Conservation (phyloP, 2,329 filamentous ascomycete species). For the Teratosphaeria viscida region DNA sequence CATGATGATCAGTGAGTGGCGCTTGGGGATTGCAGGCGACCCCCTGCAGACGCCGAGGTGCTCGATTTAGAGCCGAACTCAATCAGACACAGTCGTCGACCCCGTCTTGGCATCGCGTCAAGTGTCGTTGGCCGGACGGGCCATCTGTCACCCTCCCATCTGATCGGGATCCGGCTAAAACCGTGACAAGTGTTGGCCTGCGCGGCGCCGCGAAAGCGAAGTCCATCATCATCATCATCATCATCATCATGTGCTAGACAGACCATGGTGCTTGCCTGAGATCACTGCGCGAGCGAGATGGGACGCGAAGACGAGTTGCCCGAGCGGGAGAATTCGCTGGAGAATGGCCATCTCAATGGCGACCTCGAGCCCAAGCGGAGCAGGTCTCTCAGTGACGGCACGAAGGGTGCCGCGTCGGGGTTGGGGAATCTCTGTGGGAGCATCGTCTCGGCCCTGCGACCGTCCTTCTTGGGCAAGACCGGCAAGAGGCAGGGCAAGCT, state of each 20-base stretch:
- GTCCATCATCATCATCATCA: neutral
- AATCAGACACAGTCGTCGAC: neutral
- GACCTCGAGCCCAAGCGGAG: neutral
- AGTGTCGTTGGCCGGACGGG: neutral
- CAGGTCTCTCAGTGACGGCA: neutral
- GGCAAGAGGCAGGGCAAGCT: slow-evolving; percentile 14
- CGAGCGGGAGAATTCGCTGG: slow-evolving; percentile 1
- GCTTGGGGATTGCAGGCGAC: neutral
- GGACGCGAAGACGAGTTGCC: neutral
- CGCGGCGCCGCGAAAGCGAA: neutral
- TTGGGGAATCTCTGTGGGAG: neutral
- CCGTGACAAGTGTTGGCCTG: neutral
- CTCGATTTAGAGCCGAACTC: neutral
- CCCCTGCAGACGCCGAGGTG: neutral
- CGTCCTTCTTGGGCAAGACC: neutral
- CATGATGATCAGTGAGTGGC: neutral
- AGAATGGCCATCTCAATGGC: slow-evolving; percentile 1
- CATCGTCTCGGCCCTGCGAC: neutral
- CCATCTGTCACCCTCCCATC: neutral
- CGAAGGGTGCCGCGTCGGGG: neutral
- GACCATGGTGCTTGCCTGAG: neutral
- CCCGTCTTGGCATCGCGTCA: neutral
- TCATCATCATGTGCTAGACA: neutral
- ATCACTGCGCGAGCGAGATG: neutral
- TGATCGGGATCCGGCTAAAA: neutral